phyloP scores from a whole-genome alignment of 805 yeast genomes.

The Zygotorulaspora florentina region DNA sequence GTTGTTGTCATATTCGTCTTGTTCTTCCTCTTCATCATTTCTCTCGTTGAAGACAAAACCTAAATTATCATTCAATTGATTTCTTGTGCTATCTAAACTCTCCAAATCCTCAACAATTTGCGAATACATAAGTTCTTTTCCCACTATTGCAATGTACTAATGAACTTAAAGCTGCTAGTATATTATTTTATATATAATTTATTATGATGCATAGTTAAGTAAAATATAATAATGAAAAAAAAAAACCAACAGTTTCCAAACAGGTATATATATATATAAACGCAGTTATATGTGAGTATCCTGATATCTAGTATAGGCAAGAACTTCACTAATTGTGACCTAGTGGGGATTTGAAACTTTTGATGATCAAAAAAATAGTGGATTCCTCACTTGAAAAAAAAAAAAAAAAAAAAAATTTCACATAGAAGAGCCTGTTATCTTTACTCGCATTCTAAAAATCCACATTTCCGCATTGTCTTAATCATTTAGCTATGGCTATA shows the following conservation, averaged over 20 bases:
- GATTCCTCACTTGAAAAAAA: neutral
- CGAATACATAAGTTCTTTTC: slow-evolving; percentile 1
- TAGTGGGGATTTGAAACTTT: neutral
- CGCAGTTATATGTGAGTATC: neutral
- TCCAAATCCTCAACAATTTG: neutral
- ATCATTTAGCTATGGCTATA: neutral
- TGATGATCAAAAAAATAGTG: neutral
- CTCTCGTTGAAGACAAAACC: neutral
- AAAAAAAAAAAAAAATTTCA: neutral
- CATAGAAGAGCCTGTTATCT: neutral
- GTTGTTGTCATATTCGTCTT: neutral
- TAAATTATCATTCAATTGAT: slow-evolving; percentile 1
- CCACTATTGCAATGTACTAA: neutral
- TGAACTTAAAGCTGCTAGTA: neutral
- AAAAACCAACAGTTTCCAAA: neutral
- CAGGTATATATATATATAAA: neutral
- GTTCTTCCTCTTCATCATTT: neutral
- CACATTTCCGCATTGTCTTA: neutral
- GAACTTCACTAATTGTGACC: neutral
- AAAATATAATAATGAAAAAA: too few species aligned
- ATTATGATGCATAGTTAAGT: too few species aligned
- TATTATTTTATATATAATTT: neutral
- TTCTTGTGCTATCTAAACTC: neutral
- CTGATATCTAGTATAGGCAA: neutral
- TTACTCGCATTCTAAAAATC: neutral